phyloP scores from a whole-genome alignment of 2,329 filamentous ascomycete species.

The Colletotrichum costaricense region DNA sequence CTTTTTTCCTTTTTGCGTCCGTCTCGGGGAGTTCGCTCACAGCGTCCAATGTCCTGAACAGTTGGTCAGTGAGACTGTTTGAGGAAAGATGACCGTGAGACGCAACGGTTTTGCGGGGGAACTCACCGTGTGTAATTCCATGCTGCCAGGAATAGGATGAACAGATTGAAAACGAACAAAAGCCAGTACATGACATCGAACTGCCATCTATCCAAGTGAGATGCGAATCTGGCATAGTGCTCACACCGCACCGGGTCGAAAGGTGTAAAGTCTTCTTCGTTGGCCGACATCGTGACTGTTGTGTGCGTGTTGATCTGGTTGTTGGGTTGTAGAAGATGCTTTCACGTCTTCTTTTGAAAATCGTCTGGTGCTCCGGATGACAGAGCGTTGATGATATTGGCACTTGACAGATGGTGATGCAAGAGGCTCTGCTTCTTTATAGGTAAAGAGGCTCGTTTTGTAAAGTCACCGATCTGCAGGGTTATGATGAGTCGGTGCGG shows the following conservation, averaged over 20 bases:
- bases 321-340: conserved; percentile 1
- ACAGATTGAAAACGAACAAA: conserved; percentile 56
- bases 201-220: conserved; percentile 52
- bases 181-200: conserved; percentile 60
- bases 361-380: conserved; percentile 27
- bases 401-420: conserved; percentile 18
- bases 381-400: conserved; percentile 2
- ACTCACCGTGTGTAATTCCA: conserved; percentile 54
- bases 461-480: conserved; percentile 27
- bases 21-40: conserved; percentile 45
- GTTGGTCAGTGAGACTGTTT: conserved; percentile 1
- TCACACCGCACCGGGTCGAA: conserved; percentile 44
- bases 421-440: conserved; percentile 36
- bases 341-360: conserved; percentile 3
- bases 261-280: conserved; percentile 29
- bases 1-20: conserved; percentile 50
- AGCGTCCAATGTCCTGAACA: conserved; percentile 48
- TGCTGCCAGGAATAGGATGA: conserved; percentile 57
- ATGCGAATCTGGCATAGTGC: conserved; percentile 57
- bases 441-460: conserved; percentile 17
- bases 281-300: conserved; percentile 17
- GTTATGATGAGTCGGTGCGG: conserved; percentile 11
- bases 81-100: neutral
- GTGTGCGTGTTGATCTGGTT: neutral
- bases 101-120: neutral